Evolutionary conservation across 2,329 filamentous ascomycete genomes (phyloP).

Genomic region (Pseudocercospora eumusae): DNA sequence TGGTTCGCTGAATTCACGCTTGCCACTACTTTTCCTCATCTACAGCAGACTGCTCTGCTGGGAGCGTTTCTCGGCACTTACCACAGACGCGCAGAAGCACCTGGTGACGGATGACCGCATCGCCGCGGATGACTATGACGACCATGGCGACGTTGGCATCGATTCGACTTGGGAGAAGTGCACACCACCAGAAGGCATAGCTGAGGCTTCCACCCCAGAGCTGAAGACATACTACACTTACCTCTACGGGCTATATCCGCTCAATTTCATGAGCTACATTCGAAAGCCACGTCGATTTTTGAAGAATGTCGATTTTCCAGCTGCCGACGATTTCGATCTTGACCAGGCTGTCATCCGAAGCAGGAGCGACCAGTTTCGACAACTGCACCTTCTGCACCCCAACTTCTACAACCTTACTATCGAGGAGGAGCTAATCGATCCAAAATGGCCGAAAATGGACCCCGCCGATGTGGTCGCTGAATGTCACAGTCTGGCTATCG

Average conservation of each 20-base stretch:
- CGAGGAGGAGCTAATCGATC: constrained; percentile 76
- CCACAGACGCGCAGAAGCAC: constrained; percentile 38
- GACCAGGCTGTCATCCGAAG: constrained; percentile 76
- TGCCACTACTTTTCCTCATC: constrained; percentile 76
- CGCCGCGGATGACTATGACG: constrained; percentile 42
- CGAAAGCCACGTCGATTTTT: constrained; percentile 78
- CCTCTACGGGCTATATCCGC: constrained; percentile 77
- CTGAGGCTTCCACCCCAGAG: constrained; percentile 65
- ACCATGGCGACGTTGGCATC: constrained; percentile 40
- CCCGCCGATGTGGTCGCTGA: constrained; percentile 77
- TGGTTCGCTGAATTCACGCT: constrained; percentile 65
- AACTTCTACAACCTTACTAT: constrained; percentile 80
- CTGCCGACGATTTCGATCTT: constrained; percentile 73
- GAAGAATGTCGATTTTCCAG: constrained; percentile 68
- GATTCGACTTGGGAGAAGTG: constrained; percentile 64
- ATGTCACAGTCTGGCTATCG: constrained; percentile 69
- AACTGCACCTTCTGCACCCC: constrained; percentile 74
- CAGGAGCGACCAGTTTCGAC: constrained; percentile 72
- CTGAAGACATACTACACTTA: constrained; percentile 77
- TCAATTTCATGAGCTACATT: constrained; percentile 85
- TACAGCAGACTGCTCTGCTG: constrained; percentile 80
- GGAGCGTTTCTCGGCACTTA: constrained; percentile 57
- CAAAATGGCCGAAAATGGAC: constrained; percentile 77
- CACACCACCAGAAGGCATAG: constrained; percentile 61
- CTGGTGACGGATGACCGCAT: constrained; percentile 41